phyloP scores from a whole-genome alignment of 75 land plant genomes.

The Picea glauca region DNA sequence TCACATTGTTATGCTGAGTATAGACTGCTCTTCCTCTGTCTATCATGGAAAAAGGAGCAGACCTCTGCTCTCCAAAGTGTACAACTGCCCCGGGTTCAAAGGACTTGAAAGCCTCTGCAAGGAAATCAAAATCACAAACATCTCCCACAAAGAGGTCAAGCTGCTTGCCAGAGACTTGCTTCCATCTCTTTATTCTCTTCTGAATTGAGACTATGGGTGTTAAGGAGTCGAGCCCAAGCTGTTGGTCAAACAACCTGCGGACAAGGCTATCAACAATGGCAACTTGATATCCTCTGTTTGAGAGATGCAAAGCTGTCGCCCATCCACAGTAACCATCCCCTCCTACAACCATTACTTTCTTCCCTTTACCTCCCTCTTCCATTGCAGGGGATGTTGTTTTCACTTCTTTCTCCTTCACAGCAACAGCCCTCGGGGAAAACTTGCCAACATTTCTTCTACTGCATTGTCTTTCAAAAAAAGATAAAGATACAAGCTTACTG shows the following conservation, averaged over 20 bases:
- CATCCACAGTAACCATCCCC: constrained; percentile 99
- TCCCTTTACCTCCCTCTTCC: constrained; percentile 8
- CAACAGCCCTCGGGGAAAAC: constrained; percentile 10
- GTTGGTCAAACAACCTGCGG: constrained; percentile 91
- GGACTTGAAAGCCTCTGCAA: constrained; percentile 73
- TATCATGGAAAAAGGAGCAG: constrained; percentile 99
- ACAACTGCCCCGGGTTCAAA: constrained; percentile 93
- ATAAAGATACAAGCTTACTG: not conserved
- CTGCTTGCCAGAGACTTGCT: constrained; percentile 66
- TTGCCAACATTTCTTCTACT: not conserved
- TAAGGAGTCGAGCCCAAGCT: constrained; percentile 84
- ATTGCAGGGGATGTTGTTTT: not conserved
- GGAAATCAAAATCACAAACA: constrained; percentile 95
- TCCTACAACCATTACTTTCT: constrained; percentile 92
- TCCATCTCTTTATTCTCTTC: constrained; percentile 78
- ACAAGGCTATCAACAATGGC: constrained; percentile 91
- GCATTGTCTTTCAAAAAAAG: not conserved
- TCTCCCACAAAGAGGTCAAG: constrained; percentile 81
- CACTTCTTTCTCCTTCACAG: constrained; percentile 23
- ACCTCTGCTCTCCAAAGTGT: constrained; percentile 97
- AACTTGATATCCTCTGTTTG: constrained; percentile 87
- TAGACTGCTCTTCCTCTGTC: constrained; percentile 88
- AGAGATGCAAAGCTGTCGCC: constrained; percentile 98
- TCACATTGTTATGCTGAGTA: constrained; percentile 97
- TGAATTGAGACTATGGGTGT: constrained; percentile 95